Conservation (phyloP, 2,329 filamentous ascomycete species). For the Colletotrichum filicis region DNA sequence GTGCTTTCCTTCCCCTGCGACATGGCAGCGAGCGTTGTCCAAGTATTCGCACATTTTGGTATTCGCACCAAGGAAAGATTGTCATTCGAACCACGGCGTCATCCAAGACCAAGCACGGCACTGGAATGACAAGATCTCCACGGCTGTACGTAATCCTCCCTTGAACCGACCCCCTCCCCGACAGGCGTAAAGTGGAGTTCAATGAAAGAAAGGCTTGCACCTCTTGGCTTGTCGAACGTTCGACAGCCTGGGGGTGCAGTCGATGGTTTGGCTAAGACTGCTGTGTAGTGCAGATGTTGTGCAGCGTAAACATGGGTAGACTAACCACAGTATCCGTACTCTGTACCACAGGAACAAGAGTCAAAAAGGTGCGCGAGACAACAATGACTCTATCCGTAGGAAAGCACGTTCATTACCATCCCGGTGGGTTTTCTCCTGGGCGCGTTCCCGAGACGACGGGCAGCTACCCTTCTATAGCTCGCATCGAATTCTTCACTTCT, state of each 20-base stretch:
- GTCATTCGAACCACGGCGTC: not conserved
- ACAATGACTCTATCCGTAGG: not conserved
- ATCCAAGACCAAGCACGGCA: not conserved
- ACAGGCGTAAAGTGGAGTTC: constrained; percentile 14
- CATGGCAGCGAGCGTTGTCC: not conserved
- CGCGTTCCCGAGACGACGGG: constrained; percentile 13
- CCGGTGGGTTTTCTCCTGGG: not conserved
- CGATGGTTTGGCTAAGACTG: constrained; percentile 12
- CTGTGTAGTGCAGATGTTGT: constrained; percentile 28
- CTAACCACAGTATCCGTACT: too few species aligned
- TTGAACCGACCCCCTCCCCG: not conserved
- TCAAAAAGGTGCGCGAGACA: not conserved
- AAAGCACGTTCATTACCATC: not conserved
- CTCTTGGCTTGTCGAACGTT: not conserved
- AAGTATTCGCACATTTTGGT: not conserved
- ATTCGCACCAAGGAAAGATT: not conserved
- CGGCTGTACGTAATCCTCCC: constrained; percentile 20
- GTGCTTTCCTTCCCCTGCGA: too few species aligned
- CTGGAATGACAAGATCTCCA: constrained; percentile 2
- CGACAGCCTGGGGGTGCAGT: not conserved
- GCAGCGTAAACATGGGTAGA: not conserved
- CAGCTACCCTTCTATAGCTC: not conserved
- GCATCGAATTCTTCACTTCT: not conserved
- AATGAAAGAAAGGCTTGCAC: not conserved
- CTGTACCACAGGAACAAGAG: too few species aligned